phyloP scores from a whole-genome alignment of 2,329 filamentous ascomycete species.

The Pseudogymnoascus sp. region DNA sequence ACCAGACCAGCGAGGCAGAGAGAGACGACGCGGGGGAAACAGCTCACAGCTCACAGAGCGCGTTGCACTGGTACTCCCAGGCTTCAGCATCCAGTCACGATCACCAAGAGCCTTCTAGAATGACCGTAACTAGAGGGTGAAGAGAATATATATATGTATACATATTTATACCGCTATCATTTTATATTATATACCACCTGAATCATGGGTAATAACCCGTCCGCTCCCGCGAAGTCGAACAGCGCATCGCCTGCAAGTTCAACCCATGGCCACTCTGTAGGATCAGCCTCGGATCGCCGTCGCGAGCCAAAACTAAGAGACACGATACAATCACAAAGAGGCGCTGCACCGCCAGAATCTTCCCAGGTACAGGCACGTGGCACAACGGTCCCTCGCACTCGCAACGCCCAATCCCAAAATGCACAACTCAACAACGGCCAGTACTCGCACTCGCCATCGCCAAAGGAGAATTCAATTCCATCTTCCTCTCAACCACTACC shows the following conservation, averaged over 20 bases:
- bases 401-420: slow-evolving; percentile 14
- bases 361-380: slow-evolving; percentile 50
- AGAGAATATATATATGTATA: slow-evolving; percentile 1
- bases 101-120: neutral
- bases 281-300: slow-evolving; percentile 21
- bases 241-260: slow-evolving; percentile 22
- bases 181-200: neutral
- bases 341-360: slow-evolving; percentile 53
- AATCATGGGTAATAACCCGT: slow-evolving; percentile 41
- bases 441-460: slow-evolving; percentile 4
- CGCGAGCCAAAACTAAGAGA: slow-evolving; percentile 46
- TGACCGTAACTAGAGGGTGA: slow-evolving; percentile 7
- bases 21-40: neutral
- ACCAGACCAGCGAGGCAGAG: neutral
- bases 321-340: slow-evolving; percentile 47
- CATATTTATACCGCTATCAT: neutral
- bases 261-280: slow-evolving; percentile 23
- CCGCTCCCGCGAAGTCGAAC: slow-evolving; percentile 18
- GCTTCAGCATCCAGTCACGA: neutral
- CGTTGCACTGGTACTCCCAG: neutral
- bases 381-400: slow-evolving; percentile 14
- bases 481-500: neutral
- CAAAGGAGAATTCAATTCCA: neutral
- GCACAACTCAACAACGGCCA: slow-evolving; percentile 13
- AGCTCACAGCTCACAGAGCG: neutral